phyloP scores from a whole-genome alignment of 768 basidiomycete genomes.

The Collybia mongolica region DNA sequence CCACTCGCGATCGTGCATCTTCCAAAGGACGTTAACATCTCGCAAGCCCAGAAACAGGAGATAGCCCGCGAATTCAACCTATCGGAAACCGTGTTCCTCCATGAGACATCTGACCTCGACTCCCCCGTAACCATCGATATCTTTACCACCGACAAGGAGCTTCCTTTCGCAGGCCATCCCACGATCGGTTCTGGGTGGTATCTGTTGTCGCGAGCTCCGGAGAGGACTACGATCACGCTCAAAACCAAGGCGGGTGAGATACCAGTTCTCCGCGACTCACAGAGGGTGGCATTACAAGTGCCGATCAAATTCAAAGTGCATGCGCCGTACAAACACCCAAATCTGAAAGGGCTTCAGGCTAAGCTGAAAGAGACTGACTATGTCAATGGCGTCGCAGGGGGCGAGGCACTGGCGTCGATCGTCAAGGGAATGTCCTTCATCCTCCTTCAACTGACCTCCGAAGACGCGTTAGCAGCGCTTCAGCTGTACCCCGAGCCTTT shows the following conservation, averaged over 20 bases:
- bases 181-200: slow-evolving; percentile 43
- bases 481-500: slow-evolving; percentile 24
- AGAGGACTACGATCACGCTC: slow-evolving; percentile 23
- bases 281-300: slow-evolving; percentile 32
- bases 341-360: slow-evolving; percentile 27
- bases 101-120: slow-evolving; percentile 23
- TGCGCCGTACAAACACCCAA: slow-evolving; percentile 19
- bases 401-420: slow-evolving; percentile 38
- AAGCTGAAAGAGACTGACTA: slow-evolving; percentile 30
- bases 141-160: slow-evolving; percentile 36
- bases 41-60: slow-evolving; percentile 37
- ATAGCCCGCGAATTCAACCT: slow-evolving; percentile 50
- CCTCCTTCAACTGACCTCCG: slow-evolving; percentile 33
- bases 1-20: slow-evolving; percentile 44
- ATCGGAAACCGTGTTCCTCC: slow-evolving; percentile 47
- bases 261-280: slow-evolving; percentile 25
- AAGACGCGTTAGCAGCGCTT: slow-evolving; percentile 33
- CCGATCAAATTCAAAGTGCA: slow-evolving; percentile 43
- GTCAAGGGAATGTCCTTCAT: slow-evolving; percentile 49
- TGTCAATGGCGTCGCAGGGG: slow-evolving; percentile 29
- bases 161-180: slow-evolving; percentile 47
- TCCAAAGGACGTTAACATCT: slow-evolving; percentile 22
- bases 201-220: slow-evolving; percentile 26
- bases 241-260: slow-evolving; percentile 43
- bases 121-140: slow-evolving; percentile 34